phyloP scores from a whole-genome alignment of 495 filamentous ascomycete species.

The Aspergillus haitiensis region DNA sequence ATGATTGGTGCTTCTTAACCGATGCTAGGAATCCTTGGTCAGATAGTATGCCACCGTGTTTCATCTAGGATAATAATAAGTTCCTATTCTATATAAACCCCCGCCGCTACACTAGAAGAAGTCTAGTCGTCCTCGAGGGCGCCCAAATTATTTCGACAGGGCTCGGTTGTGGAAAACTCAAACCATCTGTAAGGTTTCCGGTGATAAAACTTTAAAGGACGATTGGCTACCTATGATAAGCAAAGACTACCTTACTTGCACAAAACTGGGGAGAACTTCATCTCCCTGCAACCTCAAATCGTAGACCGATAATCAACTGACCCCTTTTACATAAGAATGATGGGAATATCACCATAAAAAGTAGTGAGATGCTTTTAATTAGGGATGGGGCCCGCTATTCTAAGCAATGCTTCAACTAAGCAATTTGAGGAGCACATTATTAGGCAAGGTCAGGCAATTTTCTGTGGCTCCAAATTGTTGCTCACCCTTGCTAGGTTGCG shows the following conservation, averaged over 20 bases:
- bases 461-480: background rate
- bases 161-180: background rate
- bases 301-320: too few relatives aligned
- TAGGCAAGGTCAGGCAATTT: constrained; percentile 11
- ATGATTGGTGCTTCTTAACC: constrained; percentile 10
- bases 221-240: too few relatives aligned
- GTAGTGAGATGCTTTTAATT: background rate
- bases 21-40: constrained; percentile 5
- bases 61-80: constrained; percentile 5
- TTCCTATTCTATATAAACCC: background rate
- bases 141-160: background rate
- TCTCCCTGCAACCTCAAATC: too few relatives aligned
- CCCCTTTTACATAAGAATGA: too few relatives aligned
- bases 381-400: background rate
- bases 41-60: constrained; percentile 9
- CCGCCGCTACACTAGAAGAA: background rate
- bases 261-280: too few relatives aligned
- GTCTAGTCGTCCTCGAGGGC: background rate
- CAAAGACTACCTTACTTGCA: too few relatives aligned
- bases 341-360: too few relatives aligned
- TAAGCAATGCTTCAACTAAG: background rate
- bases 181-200: too few relatives aligned
- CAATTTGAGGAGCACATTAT: background rate
- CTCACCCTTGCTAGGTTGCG: background rate
- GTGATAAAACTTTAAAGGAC: too few relatives aligned